Base-by-base conservation (phyloP, 2,329 filamentous ascomycete genomes). In the Colletotrichum coccodes region DNA sequence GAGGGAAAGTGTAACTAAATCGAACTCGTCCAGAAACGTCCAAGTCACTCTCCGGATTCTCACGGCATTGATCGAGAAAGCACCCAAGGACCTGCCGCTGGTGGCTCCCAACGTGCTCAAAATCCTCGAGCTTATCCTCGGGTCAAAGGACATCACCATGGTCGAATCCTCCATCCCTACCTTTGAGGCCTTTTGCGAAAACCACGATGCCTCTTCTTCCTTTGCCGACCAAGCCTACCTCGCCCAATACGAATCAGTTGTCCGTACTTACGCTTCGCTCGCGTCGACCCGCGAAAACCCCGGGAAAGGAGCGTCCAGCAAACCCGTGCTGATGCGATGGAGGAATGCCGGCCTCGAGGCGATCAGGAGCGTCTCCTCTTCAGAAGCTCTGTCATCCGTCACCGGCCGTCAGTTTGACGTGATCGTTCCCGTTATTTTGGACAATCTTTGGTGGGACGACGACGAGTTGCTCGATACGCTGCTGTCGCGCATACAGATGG, bases 1-100 rank as follows among this genome's bases (percentile, higher is more conserved):
- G 28, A 57, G 14, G 16, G 18, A 46, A 26, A n/a, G 18, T 7
- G 21, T 68, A 14, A 21, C 67, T 70, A 40, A 70, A 46, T 5
- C 12, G 28, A 40, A 3, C 16, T 14, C 8, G 21, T 42, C 5
- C 74, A 96, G 94, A 73, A 97, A 97, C 84, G 93, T 97, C 66
- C 94, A 97, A 79, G 94, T 99, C 72, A 98, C 95, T 3, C 90
- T 99, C 68, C 93, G 97, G 79, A 98, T 99, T 74, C 86, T 98
- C 73, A 91, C 92, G 70, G 94, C 95, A 52, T 87, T 99, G 75
- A 94, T 98, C 80, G 95, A 98, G 78, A 98, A 98, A 82, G 89
- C 94, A 49, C 92, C 94, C 69, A 92, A 95, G 78, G 95, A 98
- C 78, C 89, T 98, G 56, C 93, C 94, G 59, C 90, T 99, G 59